Percentiles rank a stretch among this genome's conserved stretches.
Evolutionary conservation across 202 grass and related monocot species (phyloP).

Genomic region (Carex sylvatica): DNA sequence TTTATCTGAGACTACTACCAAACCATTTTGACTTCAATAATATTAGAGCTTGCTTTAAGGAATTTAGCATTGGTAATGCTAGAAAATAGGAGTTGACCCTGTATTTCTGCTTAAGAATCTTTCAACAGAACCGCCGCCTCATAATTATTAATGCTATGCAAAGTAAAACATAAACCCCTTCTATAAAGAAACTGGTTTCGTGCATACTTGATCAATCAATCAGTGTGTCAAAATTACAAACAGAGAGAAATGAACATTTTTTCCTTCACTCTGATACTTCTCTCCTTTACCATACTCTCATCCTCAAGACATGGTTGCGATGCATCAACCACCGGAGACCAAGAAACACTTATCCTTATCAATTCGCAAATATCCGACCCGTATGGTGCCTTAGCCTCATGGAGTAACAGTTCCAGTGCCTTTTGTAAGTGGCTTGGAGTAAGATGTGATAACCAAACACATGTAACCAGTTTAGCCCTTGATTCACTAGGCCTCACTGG

Average conservation of each 20-base stretch:
- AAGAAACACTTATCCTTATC: background rate
- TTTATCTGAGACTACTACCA: no score
- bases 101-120: no score
- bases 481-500: slow-evolving; percentile 1
- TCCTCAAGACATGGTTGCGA: background rate
- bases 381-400: background rate
- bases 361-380: slow-evolving; percentile 20
- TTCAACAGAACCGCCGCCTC: no score
- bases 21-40: no score
- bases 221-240: background rate
- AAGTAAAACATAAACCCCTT: background rate
- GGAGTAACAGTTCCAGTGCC: slow-evolving; percentile 3
- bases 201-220: background rate
- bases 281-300: slow-evolving; percentile 18
- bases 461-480: slow-evolving; percentile 22
- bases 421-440: slow-evolving; percentile 46
- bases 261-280: background rate
- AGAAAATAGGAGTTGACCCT: no score
- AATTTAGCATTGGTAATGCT: no score
- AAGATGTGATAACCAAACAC: slow-evolving; percentile 14
- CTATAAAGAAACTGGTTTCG: background rate
- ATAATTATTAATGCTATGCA: no score
- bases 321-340: background rate
- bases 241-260: background rate
- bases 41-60: no score